Evolutionary conservation across 108 stramenopile species (phyloP).

Genomic region (Discostella stelligeroides): DNA sequence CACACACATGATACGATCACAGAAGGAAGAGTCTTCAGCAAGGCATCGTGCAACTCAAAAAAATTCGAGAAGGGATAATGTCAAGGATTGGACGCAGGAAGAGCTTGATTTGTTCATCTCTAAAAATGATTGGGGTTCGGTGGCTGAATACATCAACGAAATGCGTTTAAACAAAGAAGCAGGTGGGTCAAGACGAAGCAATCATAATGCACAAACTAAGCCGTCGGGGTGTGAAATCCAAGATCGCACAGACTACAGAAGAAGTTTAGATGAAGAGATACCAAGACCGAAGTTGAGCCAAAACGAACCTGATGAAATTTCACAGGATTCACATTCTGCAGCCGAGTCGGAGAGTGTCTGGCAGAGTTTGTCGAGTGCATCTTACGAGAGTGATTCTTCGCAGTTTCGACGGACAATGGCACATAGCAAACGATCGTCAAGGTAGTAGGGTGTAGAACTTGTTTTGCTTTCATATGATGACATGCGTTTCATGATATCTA

Average conservation of each 20-base stretch:
- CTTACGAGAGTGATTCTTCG: background rate
- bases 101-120: constrained; percentile 80
- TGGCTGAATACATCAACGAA: constrained; percentile 68
- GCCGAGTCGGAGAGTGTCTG: constrained; percentile 10
- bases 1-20: background rate
- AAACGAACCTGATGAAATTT: background rate
- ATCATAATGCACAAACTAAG: background rate
- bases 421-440: too few species aligned
- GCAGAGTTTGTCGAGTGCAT: constrained; percentile 12
- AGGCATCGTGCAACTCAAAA: background rate
- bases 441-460: too few species aligned
- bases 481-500: too few species aligned
- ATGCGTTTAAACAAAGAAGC: constrained; percentile 49
- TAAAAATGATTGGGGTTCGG: constrained; percentile 80
- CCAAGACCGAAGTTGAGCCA: background rate
- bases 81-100: constrained; percentile 60
- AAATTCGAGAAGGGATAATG: background rate
- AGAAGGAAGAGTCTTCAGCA: too few species aligned
- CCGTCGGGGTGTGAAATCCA: constrained; percentile 21
- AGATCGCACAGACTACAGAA: constrained; percentile 12
- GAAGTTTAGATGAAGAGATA: background rate
- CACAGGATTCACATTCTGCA: background rate
- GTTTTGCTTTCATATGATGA: too few species aligned
- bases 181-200: background rate
- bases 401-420: too few species aligned